Percentiles rank a stretch among this genome's conserved stretches.
Conservation (phyloP, 2,329 filamentous ascomycete genomes). For the Spiromastix sp. region DNA sequence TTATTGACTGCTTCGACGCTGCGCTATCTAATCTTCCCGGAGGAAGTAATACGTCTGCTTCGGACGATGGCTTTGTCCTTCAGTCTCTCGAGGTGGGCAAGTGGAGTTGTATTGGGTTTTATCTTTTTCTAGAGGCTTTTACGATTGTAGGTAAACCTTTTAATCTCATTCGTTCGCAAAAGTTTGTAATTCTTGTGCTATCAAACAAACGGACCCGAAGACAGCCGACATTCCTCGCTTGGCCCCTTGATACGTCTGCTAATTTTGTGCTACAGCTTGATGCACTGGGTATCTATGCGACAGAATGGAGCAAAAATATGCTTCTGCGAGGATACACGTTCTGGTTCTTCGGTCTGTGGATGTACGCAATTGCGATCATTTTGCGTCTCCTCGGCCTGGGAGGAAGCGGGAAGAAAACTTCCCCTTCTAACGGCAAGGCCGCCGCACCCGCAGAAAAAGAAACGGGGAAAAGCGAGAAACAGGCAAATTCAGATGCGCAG, state of each 20-base stretch:
- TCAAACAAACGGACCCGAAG: too few species aligned
- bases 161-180: background rate
- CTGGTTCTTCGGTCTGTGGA: slow-evolving; percentile 56
- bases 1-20: slow-evolving; percentile 48
- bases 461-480: slow-evolving; percentile 16
- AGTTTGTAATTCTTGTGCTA: too few species aligned
- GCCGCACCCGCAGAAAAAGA: slow-evolving; percentile 16
- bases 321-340: slow-evolving; percentile 55
- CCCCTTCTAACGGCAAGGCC: background rate
- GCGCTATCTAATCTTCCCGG: slow-evolving; percentile 37
- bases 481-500: slow-evolving; percentile 21
- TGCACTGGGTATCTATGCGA: slow-evolving; percentile 41
- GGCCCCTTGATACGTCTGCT: too few species aligned
- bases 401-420: background rate
- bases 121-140: slow-evolving; percentile 55
- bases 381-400: slow-evolving; percentile 15
- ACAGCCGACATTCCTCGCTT: too few species aligned
- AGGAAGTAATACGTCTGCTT: slow-evolving; percentile 2
- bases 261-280: slow-evolving; percentile 32
- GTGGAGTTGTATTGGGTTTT: slow-evolving; percentile 53
- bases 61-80: slow-evolving; percentile 18
- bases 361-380: slow-evolving; percentile 33
- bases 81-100: slow-evolving; percentile 45
- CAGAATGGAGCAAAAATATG: slow-evolving; percentile 35
- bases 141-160: slow-evolving; percentile 45